Evolutionary conservation across 2,329 filamentous ascomycete genomes (phyloP).

Genomic region (Cercospora sp.): DNA sequence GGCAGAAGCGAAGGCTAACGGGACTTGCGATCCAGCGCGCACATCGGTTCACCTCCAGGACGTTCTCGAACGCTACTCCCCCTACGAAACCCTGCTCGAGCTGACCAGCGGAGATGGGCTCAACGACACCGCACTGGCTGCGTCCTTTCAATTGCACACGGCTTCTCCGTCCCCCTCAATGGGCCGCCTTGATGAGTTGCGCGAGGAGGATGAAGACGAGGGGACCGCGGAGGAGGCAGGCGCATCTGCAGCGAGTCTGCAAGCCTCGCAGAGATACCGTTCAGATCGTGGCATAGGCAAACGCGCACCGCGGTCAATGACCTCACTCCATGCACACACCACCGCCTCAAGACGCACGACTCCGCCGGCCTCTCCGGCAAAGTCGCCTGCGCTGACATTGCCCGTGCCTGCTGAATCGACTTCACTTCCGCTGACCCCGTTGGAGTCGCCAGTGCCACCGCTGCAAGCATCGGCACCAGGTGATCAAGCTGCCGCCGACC

Average conservation of each 20-base stretch:
- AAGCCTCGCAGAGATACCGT: conserved; percentile 30
- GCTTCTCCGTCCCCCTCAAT: conserved; percentile 84
- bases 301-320: conserved; percentile 20
- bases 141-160: conserved; percentile 85
- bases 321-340: conserved; percentile 24
- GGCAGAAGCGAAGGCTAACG: conserved; percentile 3
- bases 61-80: conserved; percentile 68
- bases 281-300: conserved; percentile 26
- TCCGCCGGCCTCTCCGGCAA: neutral
- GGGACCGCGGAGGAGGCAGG: conserved; percentile 15
- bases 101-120: conserved; percentile 75
- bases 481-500: neutral
- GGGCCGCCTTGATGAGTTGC: conserved; percentile 82
- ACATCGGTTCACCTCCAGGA: conserved; percentile 69
- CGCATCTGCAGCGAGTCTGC: conserved; percentile 22
- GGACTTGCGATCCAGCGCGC: conserved; percentile 60
- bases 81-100: conserved; percentile 81
- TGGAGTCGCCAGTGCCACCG: conserved; percentile 27
- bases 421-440: conserved; percentile 31
- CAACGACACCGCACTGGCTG: conserved; percentile 81
- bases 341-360: conserved; percentile 1
- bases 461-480: conserved; percentile 1
- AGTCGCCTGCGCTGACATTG: neutral
- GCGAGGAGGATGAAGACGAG: conserved; percentile 83
- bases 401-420: neutral